These are phyloP conservation scores for Solanum megistacrolobum DNA, from an alignment of 257 asterid genomes.

Conservation along the genomic window DNA sequence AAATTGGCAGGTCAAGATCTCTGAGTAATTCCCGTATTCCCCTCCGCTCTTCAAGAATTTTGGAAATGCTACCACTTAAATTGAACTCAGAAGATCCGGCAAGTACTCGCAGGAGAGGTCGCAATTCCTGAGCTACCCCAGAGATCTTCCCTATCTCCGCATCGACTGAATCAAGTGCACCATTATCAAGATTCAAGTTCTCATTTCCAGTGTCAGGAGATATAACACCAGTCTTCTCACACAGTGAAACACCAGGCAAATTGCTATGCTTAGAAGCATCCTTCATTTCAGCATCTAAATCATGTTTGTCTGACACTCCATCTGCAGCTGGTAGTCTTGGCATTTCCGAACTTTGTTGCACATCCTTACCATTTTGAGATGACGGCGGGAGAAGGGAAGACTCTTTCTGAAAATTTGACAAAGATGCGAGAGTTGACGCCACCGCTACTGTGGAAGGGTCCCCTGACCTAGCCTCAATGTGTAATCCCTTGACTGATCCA, in stretches of 20 bases:
- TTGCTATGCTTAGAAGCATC: conserved; percentile 43
- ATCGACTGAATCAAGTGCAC: conserved; percentile 23
- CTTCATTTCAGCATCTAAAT: conserved; percentile 44
- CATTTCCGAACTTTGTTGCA: conserved; percentile 36
- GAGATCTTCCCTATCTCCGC: conserved; percentile 39
- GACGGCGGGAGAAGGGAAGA: conserved; percentile 51
- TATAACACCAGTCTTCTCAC: conserved; percentile 33
- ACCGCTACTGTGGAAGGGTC: conserved; percentile 71
- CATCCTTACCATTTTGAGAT: conserved; percentile 39
- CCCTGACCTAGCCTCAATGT: conserved; percentile 56
- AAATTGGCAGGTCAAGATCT: conserved; percentile 48
- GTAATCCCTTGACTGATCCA: conserved; percentile 60
- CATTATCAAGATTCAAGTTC: conserved; percentile 22
- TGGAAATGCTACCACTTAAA: conserved; percentile 39
- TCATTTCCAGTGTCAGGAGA: conserved; percentile 35
- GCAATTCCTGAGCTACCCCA: conserved; percentile 38
- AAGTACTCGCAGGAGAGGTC: conserved; percentile 42
- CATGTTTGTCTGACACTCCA: conserved; percentile 44
- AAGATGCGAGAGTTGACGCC: conserved; percentile 66
- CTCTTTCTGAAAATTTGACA: conserved; percentile 48
- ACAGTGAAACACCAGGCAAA: conserved; percentile 11
- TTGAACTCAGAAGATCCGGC: conserved; percentile 46
- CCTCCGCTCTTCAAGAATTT: conserved; percentile 43
- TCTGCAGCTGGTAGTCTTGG: conserved; percentile 53
- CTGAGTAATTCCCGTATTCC: conserved; percentile 36